Evolutionary conservation across 2,329 filamentous ascomycete species (phyloP).

Genomic region (Epichloe uncinata): DNA sequence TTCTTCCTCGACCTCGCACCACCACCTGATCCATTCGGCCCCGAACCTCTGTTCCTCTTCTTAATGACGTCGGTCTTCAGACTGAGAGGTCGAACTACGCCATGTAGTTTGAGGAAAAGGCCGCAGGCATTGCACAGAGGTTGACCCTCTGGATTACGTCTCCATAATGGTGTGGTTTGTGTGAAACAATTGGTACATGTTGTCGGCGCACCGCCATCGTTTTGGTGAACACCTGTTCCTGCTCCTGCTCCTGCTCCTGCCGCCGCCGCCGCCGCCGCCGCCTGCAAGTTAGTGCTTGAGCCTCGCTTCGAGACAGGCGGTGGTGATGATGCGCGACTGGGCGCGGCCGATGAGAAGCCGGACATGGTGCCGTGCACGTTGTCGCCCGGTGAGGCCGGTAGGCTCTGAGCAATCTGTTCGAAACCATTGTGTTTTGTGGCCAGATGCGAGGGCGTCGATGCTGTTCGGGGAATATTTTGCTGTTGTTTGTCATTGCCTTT

Average conservation of each 20-base stretch:
- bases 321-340: conserved; percentile 42
- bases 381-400: conserved; percentile 54
- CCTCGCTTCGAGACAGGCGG: conserved; percentile 43
- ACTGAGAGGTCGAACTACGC: conserved; percentile 88
- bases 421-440: conserved; percentile 22
- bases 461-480: conserved; percentile 67
- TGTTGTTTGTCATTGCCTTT: conserved; percentile 60
- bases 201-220: conserved; percentile 47
- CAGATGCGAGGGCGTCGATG: conserved; percentile 55
- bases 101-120: conserved; percentile 88
- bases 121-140: conserved; percentile 98
- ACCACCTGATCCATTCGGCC: conserved; percentile 47
- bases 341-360: conserved; percentile 59
- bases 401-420: conserved; percentile 45
- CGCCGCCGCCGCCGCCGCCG: no score
- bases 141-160: conserved; percentile 91
- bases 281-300: conserved; percentile 44
- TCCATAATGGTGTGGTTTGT: conserved; percentile 93
- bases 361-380: conserved; percentile 43
- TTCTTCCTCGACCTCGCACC: conserved; percentile 56
- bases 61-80: conserved; percentile 98
- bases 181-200: conserved; percentile 94
- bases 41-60: conserved; percentile 73
- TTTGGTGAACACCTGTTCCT: conserved; percentile 36
- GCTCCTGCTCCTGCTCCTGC: no score